Evolutionary conservation across 2,329 filamentous ascomycete species (phyloP).

Genomic region (Didymella exigua): DNA sequence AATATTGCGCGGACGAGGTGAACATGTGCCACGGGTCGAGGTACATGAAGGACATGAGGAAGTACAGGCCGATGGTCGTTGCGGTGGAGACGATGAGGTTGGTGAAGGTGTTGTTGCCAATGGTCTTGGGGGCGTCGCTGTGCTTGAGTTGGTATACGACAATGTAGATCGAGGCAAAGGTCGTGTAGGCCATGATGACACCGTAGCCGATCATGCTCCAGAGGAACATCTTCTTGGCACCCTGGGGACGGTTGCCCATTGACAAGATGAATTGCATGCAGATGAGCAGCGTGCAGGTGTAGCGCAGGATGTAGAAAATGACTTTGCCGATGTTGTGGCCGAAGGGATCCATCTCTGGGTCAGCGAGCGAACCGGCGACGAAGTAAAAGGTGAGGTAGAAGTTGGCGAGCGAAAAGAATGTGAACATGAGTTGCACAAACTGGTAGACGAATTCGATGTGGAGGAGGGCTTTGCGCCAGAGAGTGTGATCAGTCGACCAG

Average conservation of each 20-base stretch:
- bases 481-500: constrained; percentile 88
- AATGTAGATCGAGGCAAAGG: constrained; percentile 87
- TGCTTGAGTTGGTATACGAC: constrained; percentile 77
- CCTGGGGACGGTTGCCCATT: constrained; percentile 94
- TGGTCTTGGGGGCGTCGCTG: constrained; percentile 55
- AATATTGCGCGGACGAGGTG: constrained; percentile 89
- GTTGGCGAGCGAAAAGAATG: constrained; percentile 97
- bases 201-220: constrained; percentile 86
- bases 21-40: constrained; percentile 99
- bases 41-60: constrained; percentile 95
- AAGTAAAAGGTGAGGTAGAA: constrained; percentile 99
- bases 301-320: constrained; percentile 86
- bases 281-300: constrained; percentile 84
- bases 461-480: constrained; percentile 85
- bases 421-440: constrained; percentile 89
- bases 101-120: constrained; percentile 91
- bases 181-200: constrained; percentile 95
- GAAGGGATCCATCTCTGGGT: constrained; percentile 83
- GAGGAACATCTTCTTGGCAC: constrained; percentile 88
- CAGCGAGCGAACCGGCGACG: constrained; percentile 86
- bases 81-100: constrained; percentile 90
- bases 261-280: constrained; percentile 95
- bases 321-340: constrained; percentile 82
- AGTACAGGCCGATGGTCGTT: constrained; percentile 91
- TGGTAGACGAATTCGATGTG: constrained; percentile 97